A percentile compares a stretch with the other conserved stretches of the same genome.
Evolutionary conservation across 345 rosid genomes (phyloP).

Genomic region (Ailanthus altissimus): DNA sequence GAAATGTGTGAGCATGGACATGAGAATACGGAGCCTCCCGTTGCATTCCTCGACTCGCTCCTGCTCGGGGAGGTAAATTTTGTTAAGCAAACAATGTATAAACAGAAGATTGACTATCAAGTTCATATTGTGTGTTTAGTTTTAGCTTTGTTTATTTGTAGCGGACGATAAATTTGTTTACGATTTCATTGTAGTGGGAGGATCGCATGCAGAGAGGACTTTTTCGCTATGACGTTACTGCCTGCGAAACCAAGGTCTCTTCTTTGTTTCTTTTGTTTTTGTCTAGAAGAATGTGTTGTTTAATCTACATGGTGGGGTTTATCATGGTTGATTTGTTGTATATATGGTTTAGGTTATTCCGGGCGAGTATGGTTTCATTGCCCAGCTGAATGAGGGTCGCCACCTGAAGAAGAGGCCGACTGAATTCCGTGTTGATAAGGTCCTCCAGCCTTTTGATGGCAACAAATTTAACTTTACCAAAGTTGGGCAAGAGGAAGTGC

Average conservation of each 20-base stretch:
- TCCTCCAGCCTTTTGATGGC: constrained; percentile 87
- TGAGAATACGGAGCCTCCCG: constrained; percentile 46
- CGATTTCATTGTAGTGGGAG: constrained; percentile 72
- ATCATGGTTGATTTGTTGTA: constrained; percentile 4
- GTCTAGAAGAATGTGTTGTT: not conserved
- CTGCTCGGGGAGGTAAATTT: constrained; percentile 77
- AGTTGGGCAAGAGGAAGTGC: constrained; percentile 93
- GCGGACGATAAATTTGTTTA: constrained; percentile 12
- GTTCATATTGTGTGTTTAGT: not conserved
- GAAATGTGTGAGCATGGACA: constrained; percentile 30
- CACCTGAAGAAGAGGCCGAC: constrained; percentile 98
- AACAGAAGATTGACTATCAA: not conserved
- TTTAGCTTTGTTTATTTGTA: not conserved
- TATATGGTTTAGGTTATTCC: constrained; percentile 67
- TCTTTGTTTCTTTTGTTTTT: not conserved
- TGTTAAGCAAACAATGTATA: constrained; percentile 5
- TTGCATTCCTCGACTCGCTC: constrained; percentile 70
- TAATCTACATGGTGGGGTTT: constrained; percentile 4
- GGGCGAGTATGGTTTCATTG: constrained; percentile 80
- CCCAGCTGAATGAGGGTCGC: constrained; percentile 95
- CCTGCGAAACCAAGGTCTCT: constrained; percentile 89
- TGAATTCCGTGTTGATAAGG: constrained; percentile 89
- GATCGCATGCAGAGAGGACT: constrained; percentile 86
- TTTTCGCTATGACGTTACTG: constrained; percentile 93
- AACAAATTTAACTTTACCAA: constrained; percentile 94